These are phyloP conservation scores for Candolleomyces efflorescens DNA, from an alignment of 768 basidiomycete species.

Conservation along the genomic window DNA sequence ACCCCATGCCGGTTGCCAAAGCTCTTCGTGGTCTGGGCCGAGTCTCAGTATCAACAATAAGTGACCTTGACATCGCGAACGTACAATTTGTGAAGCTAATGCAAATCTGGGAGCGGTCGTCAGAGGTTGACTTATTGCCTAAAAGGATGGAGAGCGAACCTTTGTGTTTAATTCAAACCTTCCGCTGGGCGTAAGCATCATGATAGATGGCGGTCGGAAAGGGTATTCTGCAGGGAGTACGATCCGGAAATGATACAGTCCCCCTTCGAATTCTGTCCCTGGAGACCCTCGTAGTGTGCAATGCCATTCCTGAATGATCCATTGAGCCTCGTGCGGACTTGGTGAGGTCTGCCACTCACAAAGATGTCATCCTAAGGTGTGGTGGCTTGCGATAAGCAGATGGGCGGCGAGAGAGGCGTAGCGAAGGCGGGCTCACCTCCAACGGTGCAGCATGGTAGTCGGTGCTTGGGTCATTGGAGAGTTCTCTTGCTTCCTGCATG, in stretches of 20 bases:
- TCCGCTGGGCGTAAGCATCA: constrained; percentile 96
- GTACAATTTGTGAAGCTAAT: constrained; percentile 89
- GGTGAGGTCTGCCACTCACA: constrained; percentile 41
- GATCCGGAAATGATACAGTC: constrained; percentile 94
- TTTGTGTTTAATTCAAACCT: constrained; percentile 95
- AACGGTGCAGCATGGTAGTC: constrained; percentile 85
- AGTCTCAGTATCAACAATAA: constrained; percentile 12
- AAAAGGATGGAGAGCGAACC: constrained; percentile 39
- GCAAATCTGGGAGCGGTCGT: constrained; percentile 56
- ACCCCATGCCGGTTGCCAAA: constrained; percentile 99
- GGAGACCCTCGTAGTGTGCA: constrained; percentile 90
- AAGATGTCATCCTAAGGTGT: constrained; percentile 77
- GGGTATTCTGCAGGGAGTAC: constrained; percentile 92
- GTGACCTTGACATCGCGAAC: not conserved
- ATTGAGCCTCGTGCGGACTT: constrained; percentile 11
- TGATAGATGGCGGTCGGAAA: constrained; percentile 92
- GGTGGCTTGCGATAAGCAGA: constrained; percentile 8
- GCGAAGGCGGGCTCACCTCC: constrained; percentile 48
- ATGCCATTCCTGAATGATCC: constrained; percentile 76
- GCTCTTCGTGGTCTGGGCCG: constrained; percentile 80
- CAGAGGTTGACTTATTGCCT: not conserved
- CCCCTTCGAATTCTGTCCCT: constrained; percentile 90
- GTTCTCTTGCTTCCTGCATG: constrained; percentile 92
- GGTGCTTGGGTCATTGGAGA: constrained; percentile 77
- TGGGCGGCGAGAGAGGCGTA: not conserved